Evolutionary conservation across 768 basidiomycete species (phyloP).

Genomic region (Kwoniella dejecticola): DNA sequence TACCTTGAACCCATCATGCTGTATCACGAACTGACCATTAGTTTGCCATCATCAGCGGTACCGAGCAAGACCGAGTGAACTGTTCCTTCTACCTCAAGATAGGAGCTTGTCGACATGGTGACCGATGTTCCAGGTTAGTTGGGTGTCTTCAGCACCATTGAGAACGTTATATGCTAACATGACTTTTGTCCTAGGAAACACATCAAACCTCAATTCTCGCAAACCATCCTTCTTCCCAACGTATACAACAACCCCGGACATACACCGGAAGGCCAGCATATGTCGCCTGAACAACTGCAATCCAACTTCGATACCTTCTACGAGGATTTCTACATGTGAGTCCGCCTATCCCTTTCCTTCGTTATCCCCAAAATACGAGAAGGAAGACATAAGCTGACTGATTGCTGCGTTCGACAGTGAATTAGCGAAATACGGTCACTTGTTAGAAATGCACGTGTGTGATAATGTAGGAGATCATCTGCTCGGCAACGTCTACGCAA

Average conservation of each 20-base stretch:
- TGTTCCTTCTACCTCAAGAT: constrained; percentile 99
- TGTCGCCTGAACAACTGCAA: constrained; percentile 70
- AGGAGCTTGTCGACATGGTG: constrained; percentile 97
- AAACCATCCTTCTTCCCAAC: constrained; percentile 93
- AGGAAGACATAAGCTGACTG: constrained; percentile 1
- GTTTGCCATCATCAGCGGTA: constrained; percentile 43
- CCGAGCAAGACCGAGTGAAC: constrained; percentile 74
- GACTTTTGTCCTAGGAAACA: constrained; percentile 64
- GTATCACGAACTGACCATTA: constrained; percentile 1
- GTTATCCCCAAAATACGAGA: background rate
- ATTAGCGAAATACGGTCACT: constrained; percentile 88
- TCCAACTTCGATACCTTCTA: constrained; percentile 59
- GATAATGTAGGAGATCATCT: constrained; percentile 99
- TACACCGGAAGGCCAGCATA: constrained; percentile 61
- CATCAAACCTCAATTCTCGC: constrained; percentile 95
- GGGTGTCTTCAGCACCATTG: background rate
- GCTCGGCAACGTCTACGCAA: constrained; percentile 95
- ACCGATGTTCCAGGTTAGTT: constrained; percentile 79
- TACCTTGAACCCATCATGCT: background rate
- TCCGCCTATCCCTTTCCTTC: constrained; percentile 7
- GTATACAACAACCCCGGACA: constrained; percentile 98
- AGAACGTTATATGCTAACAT: background rate
- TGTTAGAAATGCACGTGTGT: constrained; percentile 95
- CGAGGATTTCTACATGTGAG: constrained; percentile 79
- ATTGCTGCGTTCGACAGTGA: constrained; percentile 59